These are phyloP conservation scores for Vanilla planifolia DNA, from an alignment of 106 monocot species.

Conservation along the genomic window DNA sequence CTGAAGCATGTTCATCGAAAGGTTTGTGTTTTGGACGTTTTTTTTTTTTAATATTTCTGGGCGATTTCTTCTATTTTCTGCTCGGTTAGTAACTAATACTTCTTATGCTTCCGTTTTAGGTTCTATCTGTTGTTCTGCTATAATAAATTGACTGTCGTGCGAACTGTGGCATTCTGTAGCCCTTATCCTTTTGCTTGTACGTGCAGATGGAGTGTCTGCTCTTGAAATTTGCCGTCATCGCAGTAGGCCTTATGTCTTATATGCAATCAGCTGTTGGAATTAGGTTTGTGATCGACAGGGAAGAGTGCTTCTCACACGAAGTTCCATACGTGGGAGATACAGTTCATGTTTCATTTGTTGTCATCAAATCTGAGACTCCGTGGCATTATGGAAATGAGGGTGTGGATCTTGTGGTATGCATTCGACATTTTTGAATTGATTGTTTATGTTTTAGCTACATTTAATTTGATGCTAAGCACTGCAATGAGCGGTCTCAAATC, in stretches of 20 bases:
- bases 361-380: slow-evolving; percentile 61
- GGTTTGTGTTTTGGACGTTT: too few relatives aligned
- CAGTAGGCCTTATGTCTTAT: slow-evolving; percentile 17
- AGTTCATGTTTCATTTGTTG: slow-evolving; percentile 81
- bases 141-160: not conserved
- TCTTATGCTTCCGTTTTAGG: not conserved
- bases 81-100: not conserved
- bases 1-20: too few relatives aligned
- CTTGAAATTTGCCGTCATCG: not conserved
- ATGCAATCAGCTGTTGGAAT: slow-evolving; percentile 38
- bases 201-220: slow-evolving; percentile 25
- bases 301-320: slow-evolving; percentile 81
- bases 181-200: not conserved
- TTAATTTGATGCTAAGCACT: too few relatives aligned
- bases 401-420: slow-evolving; percentile 88
- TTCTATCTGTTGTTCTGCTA: not conserved
- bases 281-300: slow-evolving; percentile 88
- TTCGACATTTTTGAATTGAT: not conserved
- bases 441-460: too few relatives aligned
- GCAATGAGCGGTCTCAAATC: too few relatives aligned
- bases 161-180: not conserved
- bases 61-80: not conserved
- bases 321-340: slow-evolving; percentile 80
- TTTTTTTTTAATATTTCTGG: too few relatives aligned
- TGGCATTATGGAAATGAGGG: slow-evolving; percentile 81